These are phyloP conservation scores for Leccinum variicolor DNA, from an alignment of 768 basidiomycete species.

Conservation along the genomic window DNA sequence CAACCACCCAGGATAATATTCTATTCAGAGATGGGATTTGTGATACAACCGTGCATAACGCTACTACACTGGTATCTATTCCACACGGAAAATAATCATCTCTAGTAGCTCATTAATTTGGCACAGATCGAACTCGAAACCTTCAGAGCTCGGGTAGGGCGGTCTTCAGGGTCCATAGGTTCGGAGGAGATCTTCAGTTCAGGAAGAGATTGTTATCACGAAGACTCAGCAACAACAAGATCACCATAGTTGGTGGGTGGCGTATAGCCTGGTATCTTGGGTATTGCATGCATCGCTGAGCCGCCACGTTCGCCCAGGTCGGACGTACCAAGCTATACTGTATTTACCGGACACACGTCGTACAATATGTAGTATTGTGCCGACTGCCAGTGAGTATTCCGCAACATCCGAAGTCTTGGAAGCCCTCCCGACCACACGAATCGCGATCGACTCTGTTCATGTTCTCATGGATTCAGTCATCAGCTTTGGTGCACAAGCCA, in stretches of 20 bases:
- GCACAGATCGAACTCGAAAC: not conserved
- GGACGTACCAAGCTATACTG: not conserved
- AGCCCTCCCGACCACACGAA: not conserved
- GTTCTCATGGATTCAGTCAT: too few species aligned
- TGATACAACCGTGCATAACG: not conserved
- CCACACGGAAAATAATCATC: not conserved
- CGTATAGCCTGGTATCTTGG: not conserved
- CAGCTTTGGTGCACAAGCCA: too few species aligned
- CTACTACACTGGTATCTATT: constrained; percentile 8
- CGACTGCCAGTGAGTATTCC: not conserved
- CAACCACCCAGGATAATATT: constrained; percentile 1
- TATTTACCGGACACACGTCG: not conserved
- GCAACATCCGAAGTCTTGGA: not conserved
- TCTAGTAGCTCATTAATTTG: not conserved
- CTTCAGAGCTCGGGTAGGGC: not conserved
- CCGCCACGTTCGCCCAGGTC: not conserved
- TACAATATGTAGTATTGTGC: not conserved
- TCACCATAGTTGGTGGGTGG: not conserved
- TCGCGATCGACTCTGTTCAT: not conserved
- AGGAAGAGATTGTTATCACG: not conserved
- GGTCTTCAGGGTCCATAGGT: not conserved
- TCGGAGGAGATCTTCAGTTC: not conserved
- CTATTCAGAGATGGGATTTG: not conserved
- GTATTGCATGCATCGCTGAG: not conserved
- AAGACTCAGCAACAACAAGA: not conserved